These are phyloP conservation scores for Trichoderma aggressivum DNA, from an alignment of 2,329 filamentous ascomycete species.

Conservation along the genomic window DNA sequence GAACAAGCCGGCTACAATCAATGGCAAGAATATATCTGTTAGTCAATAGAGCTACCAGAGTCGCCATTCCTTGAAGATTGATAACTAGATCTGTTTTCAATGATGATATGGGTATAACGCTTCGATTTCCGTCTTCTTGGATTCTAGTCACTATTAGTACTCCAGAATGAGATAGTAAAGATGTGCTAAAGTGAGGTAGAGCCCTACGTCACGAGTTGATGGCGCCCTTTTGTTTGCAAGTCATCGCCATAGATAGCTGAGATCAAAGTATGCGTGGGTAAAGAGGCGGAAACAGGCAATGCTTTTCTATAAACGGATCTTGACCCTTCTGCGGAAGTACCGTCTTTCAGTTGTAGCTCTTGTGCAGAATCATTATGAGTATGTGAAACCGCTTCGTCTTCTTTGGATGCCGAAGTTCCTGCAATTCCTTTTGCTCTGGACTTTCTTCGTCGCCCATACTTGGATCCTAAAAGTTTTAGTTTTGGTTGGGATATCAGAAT, in stretches of 20 bases:
- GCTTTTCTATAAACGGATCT: background rate
- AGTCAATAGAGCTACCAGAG: background rate
- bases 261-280: background rate
- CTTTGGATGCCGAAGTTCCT: background rate
- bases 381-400: background rate
- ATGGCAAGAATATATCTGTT: conserved; percentile 5
- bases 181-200: background rate
- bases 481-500: background rate
- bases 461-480: background rate
- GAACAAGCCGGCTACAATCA: background rate
- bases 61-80: background rate
- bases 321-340: background rate
- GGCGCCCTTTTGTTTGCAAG: background rate
- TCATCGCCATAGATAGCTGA: background rate
- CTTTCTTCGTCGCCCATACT: background rate
- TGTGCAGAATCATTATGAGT: background rate
- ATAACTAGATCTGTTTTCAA: background rate
- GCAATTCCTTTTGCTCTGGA: background rate
- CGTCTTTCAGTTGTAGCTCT: background rate
- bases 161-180: background rate
- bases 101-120: background rate
- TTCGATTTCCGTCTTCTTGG: background rate
- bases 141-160: background rate
- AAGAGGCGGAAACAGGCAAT: background rate
- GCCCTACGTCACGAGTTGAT: background rate